Percentiles rank a stretch among this genome's conserved stretches.
These are phyloP conservation scores for Petunia secreta DNA, from an alignment of 257 asterid genomes.

Conservation along the genomic window DNA sequence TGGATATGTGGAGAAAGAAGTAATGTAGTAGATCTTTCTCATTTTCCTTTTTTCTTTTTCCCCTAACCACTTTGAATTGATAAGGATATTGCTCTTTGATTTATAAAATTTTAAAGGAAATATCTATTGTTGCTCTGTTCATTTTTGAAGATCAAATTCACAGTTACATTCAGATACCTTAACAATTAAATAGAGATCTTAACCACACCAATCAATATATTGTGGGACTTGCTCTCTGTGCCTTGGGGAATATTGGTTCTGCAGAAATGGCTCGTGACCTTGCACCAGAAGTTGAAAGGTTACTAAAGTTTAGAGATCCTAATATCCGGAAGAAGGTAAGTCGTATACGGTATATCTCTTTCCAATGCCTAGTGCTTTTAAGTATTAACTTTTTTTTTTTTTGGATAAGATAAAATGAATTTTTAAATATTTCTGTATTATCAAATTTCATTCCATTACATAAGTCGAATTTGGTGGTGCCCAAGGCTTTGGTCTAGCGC, in stretches of 20 bases:
- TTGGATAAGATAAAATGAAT: too few species aligned
- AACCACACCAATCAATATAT: constrained; percentile 94
- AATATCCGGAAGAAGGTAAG: constrained; percentile 94
- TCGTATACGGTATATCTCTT: not conserved
- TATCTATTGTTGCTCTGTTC: constrained; percentile 32
- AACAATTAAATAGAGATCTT: constrained; percentile 78
- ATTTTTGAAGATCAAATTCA: constrained; percentile 28
- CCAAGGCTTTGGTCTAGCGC: too few species aligned
- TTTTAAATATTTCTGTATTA: not conserved
- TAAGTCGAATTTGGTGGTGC: not conserved
- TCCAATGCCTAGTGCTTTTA: constrained; percentile 14
- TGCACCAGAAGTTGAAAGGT: constrained; percentile 97
- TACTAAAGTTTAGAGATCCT: constrained; percentile 96
- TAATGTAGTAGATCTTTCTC: not conserved
- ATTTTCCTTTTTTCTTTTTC: not conserved
- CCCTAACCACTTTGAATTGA: constrained; percentile 19
- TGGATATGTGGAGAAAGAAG: not conserved
- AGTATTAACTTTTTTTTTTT: not conserved
- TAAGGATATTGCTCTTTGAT: constrained; percentile 23
- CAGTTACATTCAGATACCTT: constrained; percentile 47
- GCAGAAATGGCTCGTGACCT: constrained; percentile 99
- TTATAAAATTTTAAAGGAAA: constrained; percentile 16
- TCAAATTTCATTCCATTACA: not conserved
- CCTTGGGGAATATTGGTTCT: constrained; percentile 95
- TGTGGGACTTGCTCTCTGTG: constrained; percentile 99